Percentiles rank a stretch among this genome's conserved stretches.
Evolutionary conservation across 257 asterid genomes (phyloP).

Genomic region (Nicotiana knightiana): DNA sequence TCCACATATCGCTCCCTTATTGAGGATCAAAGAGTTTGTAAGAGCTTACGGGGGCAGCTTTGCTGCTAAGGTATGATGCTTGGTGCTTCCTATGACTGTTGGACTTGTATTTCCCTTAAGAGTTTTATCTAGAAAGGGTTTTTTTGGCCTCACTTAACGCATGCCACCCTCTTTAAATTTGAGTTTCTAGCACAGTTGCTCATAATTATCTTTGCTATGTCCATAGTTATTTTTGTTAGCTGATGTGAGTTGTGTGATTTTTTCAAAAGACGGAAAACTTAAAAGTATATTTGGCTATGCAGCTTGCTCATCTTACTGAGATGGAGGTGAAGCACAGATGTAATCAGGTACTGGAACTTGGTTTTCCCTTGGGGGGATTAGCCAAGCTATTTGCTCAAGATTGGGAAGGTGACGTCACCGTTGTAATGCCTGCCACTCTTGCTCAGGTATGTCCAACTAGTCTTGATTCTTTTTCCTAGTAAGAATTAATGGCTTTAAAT

Average conservation of each 20-base stretch:
- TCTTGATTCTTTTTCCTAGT: not conserved
- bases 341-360: slow-evolving; percentile 78
- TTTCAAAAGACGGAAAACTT: not conserved
- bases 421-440: slow-evolving; percentile 93
- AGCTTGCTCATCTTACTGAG: slow-evolving; percentile 91
- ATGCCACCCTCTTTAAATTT: no score
- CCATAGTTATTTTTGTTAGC: not conserved
- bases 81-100: not conserved
- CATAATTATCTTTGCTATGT: no score
- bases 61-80: slow-evolving; percentile 73
- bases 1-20: slow-evolving; percentile 88
- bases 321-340: slow-evolving; percentile 98
- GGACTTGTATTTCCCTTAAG: not conserved
- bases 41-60: slow-evolving; percentile 91
- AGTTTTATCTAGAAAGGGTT: no score
- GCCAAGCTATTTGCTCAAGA: slow-evolving; percentile 98
- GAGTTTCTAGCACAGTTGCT: no score
- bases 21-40: slow-evolving; percentile 81
- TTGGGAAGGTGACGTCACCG: slow-evolving; percentile 96
- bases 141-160: no score
- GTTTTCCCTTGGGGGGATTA: slow-evolving; percentile 77
- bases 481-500: not conserved
- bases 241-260: not conserved
- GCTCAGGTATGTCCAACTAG: slow-evolving; percentile 60
- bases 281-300: slow-evolving; percentile 5